phyloP scores from a whole-genome alignment of 345 rosid genomes.

The Gynandropsis gynandra region DNA sequence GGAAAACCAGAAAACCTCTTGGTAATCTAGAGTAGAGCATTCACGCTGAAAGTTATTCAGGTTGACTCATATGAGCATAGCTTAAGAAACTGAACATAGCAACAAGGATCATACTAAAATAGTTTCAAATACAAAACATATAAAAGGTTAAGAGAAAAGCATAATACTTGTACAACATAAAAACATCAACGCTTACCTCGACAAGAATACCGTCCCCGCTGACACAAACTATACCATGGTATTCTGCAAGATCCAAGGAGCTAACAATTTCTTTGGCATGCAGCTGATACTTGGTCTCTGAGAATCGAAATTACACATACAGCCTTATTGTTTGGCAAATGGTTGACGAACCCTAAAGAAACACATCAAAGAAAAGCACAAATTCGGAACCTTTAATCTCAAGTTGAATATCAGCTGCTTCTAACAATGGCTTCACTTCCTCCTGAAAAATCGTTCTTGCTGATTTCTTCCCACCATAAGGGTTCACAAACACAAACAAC shows the following conservation, averaged over 20 bases:
- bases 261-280: slow-evolving; percentile 75
- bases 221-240: slow-evolving; percentile 87
- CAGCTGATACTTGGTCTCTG: slow-evolving; percentile 66
- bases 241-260: slow-evolving; percentile 47
- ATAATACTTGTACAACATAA: no score
- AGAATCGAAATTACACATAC: slow-evolving; percentile 7
- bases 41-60: not conserved
- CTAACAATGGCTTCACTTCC: slow-evolving; percentile 71
- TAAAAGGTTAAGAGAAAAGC: slow-evolving; percentile 4
- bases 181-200: slow-evolving; percentile 73
- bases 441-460: slow-evolving; percentile 59
- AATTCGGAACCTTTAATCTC: slow-evolving; percentile 52
- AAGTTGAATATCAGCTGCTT: slow-evolving; percentile 62
- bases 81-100: not conserved
- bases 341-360: not conserved
- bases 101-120: no score
- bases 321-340: not conserved
- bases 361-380: not conserved
- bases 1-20: no score
- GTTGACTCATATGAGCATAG: slow-evolving; percentile 2
- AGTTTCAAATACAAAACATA: no score
- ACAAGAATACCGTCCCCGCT: slow-evolving; percentile 95
- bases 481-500: slow-evolving; percentile 65
- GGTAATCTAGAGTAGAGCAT: no score
- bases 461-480: slow-evolving; percentile 74